Evolutionary conservation across 2,329 filamentous ascomycete genomes (phyloP), one percentile per base, ranked within the genome.

Genomic region (Calycina herbarum): DNA sequence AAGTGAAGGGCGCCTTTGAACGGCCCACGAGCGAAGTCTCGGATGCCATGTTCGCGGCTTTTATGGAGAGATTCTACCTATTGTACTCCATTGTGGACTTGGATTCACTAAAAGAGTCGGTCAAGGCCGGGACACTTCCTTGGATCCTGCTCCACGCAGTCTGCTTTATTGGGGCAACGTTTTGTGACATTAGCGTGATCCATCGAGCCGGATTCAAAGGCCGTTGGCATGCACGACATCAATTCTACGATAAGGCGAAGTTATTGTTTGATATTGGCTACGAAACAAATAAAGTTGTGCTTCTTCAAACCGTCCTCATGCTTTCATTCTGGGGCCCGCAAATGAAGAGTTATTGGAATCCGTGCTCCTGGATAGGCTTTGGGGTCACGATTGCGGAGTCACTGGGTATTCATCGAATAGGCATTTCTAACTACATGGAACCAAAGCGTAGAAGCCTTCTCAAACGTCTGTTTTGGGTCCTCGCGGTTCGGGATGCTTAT

Each of bases 191-290:
- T 31, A 62, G 60, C 45, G 60, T 62, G 31, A 57, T 65, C 64
- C 64, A 65, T 45, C 60, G 60, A 31, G 60, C 24, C 24, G 60
- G 60, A 45, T 65, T 65, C 60, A 63, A 65, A 65, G 64, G 60
- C n/a, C 64, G 64, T 15, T 62, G 45, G 51, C 59, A 63, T 48
- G 64, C 64, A 48, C 60, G 60, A 48, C 54, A 42, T n/a, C 64
- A 65, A 35, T 62, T 65, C 51, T 65, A 65, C 54, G 60, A 65
- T 38, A 57, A 58, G 35, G 64, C 64, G 31, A 65, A 65, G 56
- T 42, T 65, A 17, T 42, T 65, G 58, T 63, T 62, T 27, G 64
- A 65, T 54, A 58, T 62, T 48, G 64, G 60, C 48, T 63, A 62
- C 33, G 64, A 65, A 42, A 63, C 64, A 11, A 65, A 63, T 35